These are phyloP conservation scores for Starmerella vitae DNA, from an alignment of 805 yeast genomes.

Conservation along the genomic window DNA sequence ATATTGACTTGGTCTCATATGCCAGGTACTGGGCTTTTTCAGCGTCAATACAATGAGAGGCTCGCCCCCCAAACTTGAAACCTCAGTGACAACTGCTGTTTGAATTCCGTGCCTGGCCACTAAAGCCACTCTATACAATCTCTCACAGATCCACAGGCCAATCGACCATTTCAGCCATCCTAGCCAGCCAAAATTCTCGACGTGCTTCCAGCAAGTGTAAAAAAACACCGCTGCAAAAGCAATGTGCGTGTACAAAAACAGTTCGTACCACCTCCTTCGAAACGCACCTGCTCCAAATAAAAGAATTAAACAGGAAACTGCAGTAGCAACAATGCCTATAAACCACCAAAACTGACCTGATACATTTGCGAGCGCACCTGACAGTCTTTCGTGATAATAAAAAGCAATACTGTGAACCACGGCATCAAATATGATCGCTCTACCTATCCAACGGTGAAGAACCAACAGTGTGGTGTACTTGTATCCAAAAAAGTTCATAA, in stretches of 20 bases:
- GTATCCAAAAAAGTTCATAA: conserved; percentile 5
- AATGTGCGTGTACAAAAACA: conserved; percentile 13
- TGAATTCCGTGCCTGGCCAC: conserved; percentile 5
- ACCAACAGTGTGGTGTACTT: conserved; percentile 11
- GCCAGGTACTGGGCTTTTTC: conserved; percentile 10
- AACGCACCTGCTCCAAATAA: conserved; percentile 7
- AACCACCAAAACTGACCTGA: conserved; percentile 9
- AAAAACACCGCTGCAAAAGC: conserved; percentile 9
- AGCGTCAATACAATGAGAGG: conserved; percentile 1
- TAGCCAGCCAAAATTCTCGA: conserved; percentile 13
- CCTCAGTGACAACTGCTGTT: not conserved
- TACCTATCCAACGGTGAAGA: conserved; percentile 15
- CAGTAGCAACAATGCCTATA: conserved; percentile 8
- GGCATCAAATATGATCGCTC: conserved; percentile 10
- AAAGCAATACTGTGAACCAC: conserved; percentile 12
- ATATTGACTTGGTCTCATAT: conserved; percentile 10
- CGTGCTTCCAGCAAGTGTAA: conserved; percentile 12
- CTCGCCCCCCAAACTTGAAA: not conserved
- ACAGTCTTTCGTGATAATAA: conserved; percentile 2
- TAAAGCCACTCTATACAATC: conserved; percentile 1
- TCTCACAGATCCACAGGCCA: conserved; percentile 9
- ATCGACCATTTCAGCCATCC: conserved; percentile 9
- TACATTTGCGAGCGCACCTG: not conserved
- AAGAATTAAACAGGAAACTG: not conserved
- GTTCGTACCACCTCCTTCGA: conserved; percentile 11